Percentiles rank a stretch among this genome's conserved stretches.
These are phyloP conservation scores for Euphrasia confusa DNA, from an alignment of 257 asterid genomes.

Conservation along the genomic window DNA sequence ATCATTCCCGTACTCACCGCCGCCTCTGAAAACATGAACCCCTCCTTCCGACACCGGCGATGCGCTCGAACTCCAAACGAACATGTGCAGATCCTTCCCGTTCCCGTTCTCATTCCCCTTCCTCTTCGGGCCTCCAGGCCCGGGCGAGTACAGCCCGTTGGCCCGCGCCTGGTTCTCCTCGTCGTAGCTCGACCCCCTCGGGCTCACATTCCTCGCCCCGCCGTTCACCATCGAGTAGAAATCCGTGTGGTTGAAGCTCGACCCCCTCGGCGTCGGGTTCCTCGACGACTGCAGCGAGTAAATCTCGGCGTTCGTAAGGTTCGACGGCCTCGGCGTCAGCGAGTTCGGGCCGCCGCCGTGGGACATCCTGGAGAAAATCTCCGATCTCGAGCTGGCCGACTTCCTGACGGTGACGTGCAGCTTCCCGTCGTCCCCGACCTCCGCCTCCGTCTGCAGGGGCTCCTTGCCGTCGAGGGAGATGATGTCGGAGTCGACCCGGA, in stretches of 20 bases:
- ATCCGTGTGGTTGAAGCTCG: conserved; percentile 52
- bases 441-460: conserved; percentile 57
- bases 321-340: conserved; percentile 55
- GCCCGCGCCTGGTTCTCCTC: conserved; percentile 35
- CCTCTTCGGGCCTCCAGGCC: conserved; percentile 47
- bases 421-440: conserved; percentile 64
- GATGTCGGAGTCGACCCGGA: conserved; percentile 59
- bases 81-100: conserved; percentile 93
- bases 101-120: conserved; percentile 52
- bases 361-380: conserved; percentile 44
- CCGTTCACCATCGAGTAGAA: conserved; percentile 57
- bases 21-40: conserved; percentile 89
- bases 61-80: conserved; percentile 98
- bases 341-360: conserved; percentile 34
- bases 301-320: conserved; percentile 62
- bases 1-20: conserved; percentile 66
- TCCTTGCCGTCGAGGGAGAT: conserved; percentile 56
- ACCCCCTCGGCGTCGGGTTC: conserved; percentile 60
- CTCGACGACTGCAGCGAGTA: conserved; percentile 66
- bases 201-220: conserved; percentile 35
- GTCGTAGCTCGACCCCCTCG: conserved; percentile 48
- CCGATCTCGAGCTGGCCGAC: conserved; percentile 55
- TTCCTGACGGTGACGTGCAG: conserved; percentile 60
- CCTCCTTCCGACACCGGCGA: conserved; percentile 98
- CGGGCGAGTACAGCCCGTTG: conserved; percentile 82